phyloP scores from a whole-genome alignment of 148 eudicot genomes.

The Pouteria glomerata region DNA sequence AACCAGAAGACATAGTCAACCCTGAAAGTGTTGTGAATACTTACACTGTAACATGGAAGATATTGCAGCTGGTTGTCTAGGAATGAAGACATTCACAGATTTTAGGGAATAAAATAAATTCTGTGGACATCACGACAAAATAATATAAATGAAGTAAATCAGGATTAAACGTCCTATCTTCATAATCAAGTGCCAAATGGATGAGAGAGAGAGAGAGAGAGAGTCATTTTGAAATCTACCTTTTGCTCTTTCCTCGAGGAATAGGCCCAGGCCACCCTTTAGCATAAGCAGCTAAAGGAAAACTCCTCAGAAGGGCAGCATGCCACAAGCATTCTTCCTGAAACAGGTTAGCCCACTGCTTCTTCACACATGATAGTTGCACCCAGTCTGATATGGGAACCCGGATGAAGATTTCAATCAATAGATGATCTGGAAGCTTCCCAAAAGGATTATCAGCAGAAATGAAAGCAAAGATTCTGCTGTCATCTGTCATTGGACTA shows the following conservation, averaged over 20 bases:
- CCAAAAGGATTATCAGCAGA: conserved; percentile 38
- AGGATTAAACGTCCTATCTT: too few species aligned
- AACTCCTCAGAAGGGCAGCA: conserved; percentile 55
- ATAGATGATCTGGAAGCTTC: conserved; percentile 70
- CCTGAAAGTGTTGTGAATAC: background rate
- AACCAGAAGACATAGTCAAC: background rate
- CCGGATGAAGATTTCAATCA: conserved; percentile 68
- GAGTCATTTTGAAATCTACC: too few species aligned
- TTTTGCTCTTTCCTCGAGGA: conserved; percentile 65
- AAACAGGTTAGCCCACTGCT: conserved; percentile 64
- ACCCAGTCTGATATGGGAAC: conserved; percentile 64
- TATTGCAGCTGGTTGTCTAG: too few species aligned
- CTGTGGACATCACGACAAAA: too few species aligned
- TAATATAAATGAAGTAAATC: too few species aligned
- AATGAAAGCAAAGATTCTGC: conserved; percentile 21
- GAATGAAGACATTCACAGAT: background rate
- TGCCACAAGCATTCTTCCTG: conserved; percentile 58
- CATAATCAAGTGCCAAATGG: too few species aligned
- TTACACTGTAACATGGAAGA: too few species aligned
- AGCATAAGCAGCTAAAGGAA: conserved; percentile 41
- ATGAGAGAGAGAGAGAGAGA: too few species aligned
- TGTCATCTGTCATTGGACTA: conserved; percentile 22
- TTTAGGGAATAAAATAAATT: background rate
- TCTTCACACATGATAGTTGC: conserved; percentile 49
- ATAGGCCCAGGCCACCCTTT: conserved; percentile 84